Base-by-base conservation (phyloP, 2,329 filamentous ascomycete species). In the Pleoardoris graminearum region DNA sequence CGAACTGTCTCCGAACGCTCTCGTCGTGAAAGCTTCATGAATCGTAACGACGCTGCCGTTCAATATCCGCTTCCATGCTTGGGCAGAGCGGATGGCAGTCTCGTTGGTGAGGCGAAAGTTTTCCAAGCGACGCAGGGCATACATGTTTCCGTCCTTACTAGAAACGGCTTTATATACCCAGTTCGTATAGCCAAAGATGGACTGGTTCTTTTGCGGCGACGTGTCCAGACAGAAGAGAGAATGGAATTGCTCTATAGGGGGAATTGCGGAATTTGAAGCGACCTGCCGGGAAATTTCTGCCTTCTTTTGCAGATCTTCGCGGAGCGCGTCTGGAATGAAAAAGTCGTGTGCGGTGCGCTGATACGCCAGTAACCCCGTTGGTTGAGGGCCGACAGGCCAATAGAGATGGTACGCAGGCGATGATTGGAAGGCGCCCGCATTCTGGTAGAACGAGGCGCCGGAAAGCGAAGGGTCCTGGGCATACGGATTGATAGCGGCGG, bases 131-230 rank as follows among this genome's bases (percentile, higher is more conserved):
- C 94, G 84, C 41, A 99, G 78, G 51, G 88, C 91, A 74, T 96
- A 97, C n/a, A 87, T 85, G 59, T 89, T 87, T 10, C 92, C 94
- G 63, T 93, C 93, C 69, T 94, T 94, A 72, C 84, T 87, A 6
- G 91, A 96, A 21, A 88, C 86, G 7, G 92, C 93, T 76, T 97
- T 97, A 78, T 97, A 99, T 0, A 96, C 85, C 91, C 92, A 97
- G 63, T 88, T 96, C 5, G 88, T 85, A 66, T 91, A 96, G 23
- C 91, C 91, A 73, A 97, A 97, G 14, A 89, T 84, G 11, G 84
- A 82, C 3, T 86, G 83, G 60, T 87, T 91, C 71, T 91, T 92
- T 60, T 91, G 85, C 55, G 90, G 85, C 44, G 82, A 88, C 7
- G 87, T 89, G 72, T 97, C 92, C 37, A 99, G 78, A 3, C 93